Conservation (phyloP, 208 protist species). For the Polymyxa betae region DNA sequence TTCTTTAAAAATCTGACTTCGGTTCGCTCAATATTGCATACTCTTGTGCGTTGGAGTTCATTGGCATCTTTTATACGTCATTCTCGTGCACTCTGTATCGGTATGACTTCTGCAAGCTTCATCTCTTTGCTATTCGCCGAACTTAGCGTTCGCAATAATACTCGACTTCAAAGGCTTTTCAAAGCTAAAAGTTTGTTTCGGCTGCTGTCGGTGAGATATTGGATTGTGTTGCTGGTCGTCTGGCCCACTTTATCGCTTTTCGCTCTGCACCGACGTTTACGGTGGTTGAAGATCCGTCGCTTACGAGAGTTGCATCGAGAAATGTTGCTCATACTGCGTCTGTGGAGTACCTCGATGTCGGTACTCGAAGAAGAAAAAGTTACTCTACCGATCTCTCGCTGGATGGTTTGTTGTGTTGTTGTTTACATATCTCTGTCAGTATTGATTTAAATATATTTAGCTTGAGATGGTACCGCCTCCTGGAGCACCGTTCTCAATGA, state of each 20-base stretch:
- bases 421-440: background rate
- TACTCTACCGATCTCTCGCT: background rate
- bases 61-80: background rate
- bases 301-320: background rate
- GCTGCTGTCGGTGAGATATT: too few species aligned
- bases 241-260: background rate
- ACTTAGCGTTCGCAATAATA: background rate
- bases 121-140: background rate
- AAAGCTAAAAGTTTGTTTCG: background rate
- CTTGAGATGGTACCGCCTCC: slow-evolving; percentile 2
- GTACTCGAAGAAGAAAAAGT: background rate
- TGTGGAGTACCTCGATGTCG: background rate
- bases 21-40: background rate
- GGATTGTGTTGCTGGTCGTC: too few species aligned
- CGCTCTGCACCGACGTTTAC: background rate
- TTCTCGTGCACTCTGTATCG: background rate
- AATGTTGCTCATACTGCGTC: background rate
- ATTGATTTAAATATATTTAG: background rate
- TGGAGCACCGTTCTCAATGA: background rate
- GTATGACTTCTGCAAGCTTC: background rate
- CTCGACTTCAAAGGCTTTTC: background rate
- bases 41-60: background rate
- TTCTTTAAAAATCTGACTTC: slow-evolving; percentile 7
- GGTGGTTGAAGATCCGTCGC: background rate
- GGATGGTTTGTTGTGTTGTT: background rate